phyloP scores from a whole-genome alignment of 257 asterid genomes.

The Penstemon newberryi region DNA sequence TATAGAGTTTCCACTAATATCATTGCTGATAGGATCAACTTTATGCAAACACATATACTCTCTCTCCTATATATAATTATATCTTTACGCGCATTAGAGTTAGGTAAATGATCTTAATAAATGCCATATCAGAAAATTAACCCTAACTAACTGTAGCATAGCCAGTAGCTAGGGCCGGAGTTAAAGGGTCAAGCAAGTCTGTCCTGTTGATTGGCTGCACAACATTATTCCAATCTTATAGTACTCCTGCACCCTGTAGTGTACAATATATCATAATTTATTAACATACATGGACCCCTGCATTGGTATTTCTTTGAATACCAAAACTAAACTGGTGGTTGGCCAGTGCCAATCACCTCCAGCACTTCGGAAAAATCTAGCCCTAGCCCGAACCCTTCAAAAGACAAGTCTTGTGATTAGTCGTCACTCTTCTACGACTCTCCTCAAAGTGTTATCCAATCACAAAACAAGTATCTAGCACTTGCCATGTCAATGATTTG shows the following conservation, averaged over 20 bases:
- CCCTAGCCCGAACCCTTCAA: no score
- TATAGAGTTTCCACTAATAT: neutral
- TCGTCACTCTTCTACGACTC: no score
- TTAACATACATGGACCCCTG: neutral
- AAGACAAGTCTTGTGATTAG: no score
- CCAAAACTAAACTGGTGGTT: constrained; percentile 15
- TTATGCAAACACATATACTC: no score
- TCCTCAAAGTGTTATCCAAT: no score
- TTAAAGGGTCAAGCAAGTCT: neutral
- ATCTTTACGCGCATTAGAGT: neutral
- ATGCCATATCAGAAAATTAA: no score
- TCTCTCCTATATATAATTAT: no score
- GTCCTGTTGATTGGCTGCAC: neutral
- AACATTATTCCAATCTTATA: neutral
- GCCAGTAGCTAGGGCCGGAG: neutral
- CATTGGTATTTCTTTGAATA: neutral
- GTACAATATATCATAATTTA: no score
- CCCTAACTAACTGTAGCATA: neutral
- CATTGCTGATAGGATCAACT: neutral
- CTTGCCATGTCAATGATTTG: no score
- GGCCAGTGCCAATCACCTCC: constrained; percentile 20
- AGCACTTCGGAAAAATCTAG: neutral
- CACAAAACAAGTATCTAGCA: no score
- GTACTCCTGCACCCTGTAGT: no score
- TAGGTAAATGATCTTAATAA: neutral